Evolutionary conservation across 1,284 basidiomycete species (phyloP), one percentile per base, ranked within the genome.

Genomic region (Coniferiporia sulphurascens): DNA sequence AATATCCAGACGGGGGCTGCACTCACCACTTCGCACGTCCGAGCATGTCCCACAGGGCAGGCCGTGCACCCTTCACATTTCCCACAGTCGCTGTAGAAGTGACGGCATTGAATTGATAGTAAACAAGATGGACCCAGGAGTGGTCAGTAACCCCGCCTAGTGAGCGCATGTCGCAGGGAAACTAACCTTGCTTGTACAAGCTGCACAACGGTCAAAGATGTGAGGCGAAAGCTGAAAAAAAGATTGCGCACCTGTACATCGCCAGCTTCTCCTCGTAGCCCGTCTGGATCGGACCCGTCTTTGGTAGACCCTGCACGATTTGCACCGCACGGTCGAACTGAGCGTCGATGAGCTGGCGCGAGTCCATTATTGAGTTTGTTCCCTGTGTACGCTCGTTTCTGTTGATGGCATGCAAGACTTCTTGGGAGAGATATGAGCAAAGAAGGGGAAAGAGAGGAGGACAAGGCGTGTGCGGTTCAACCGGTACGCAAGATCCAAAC

Each of bases 251-350:
- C 86, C 93, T 93, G 71, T 98, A 98, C 81, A 98, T 92, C 13
- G 87, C 85, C 8, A 98, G 77, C 72, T 98, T 98, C 72, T 98
- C 95, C 67, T 98, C 95, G 72, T 98, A 98, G 57, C 86, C 92
- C 0, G 95, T 98, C 74, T 98, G 95, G 65, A 98, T 95, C 45
- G 95, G 93, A 0, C 96, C 95, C 9, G 88, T 91, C 77, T 96
- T 96, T 1, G 96, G 95, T 19, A 98, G 76, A 62, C 84, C 74
- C 70, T 98, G 95, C 2, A 97, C 89, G 63, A 98, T 95, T 73
- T 95, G 90, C 9, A 98, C 95, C 1, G 95, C 95, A 52, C 94
- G 85, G 75, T 95, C 86, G 73, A 98, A 98, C 69, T 96, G 93
- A 46, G 81, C 81, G 66, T 90, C 85, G 65, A 90, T 86, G 64